These are phyloP conservation scores for Moniliella sp. DNA, from an alignment of 1,284 basidiomycete genomes.

Conservation along the genomic window DNA sequence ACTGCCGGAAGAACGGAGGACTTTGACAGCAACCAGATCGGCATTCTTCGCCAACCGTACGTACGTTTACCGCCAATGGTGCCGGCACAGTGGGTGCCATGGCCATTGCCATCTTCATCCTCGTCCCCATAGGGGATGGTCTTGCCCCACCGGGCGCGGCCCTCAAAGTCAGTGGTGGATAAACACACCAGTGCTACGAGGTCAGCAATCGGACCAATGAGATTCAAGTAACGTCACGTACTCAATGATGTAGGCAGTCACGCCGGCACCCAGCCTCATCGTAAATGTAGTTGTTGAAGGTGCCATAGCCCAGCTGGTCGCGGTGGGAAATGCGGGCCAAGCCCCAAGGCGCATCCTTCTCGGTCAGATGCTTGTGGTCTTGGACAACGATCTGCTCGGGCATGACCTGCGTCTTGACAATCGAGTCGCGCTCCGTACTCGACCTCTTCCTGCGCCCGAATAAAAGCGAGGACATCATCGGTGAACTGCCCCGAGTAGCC, in stretches of 20 bases:
- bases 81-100: constrained; percentile 51
- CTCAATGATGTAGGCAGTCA: constrained; percentile 54
- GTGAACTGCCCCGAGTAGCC: constrained; percentile 75
- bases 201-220: too few relatives aligned
- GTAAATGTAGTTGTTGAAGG: constrained; percentile 69
- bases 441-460: constrained; percentile 70
- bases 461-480: constrained; percentile 49
- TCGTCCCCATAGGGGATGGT: constrained; percentile 43
- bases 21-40: constrained; percentile 83
- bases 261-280: constrained; percentile 60
- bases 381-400: constrained; percentile 17
- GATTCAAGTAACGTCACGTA: too few relatives aligned
- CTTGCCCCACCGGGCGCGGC: constrained; percentile 44
- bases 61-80: constrained; percentile 46
- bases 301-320: constrained; percentile 51
- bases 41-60: constrained; percentile 87
- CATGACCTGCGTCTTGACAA: constrained; percentile 21
- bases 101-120: constrained; percentile 50
- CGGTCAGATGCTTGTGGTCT: constrained; percentile 1
- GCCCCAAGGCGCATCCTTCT: constrained; percentile 41
- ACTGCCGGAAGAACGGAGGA: constrained; percentile 69
- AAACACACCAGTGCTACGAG: constrained; percentile 82
- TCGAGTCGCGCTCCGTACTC: constrained; percentile 62
- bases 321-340: constrained; percentile 87
- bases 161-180: constrained; percentile 67